Evolutionary conservation across 768 basidiomycete genomes (phyloP).

Genomic region (Galerina sulciceps): DNA sequence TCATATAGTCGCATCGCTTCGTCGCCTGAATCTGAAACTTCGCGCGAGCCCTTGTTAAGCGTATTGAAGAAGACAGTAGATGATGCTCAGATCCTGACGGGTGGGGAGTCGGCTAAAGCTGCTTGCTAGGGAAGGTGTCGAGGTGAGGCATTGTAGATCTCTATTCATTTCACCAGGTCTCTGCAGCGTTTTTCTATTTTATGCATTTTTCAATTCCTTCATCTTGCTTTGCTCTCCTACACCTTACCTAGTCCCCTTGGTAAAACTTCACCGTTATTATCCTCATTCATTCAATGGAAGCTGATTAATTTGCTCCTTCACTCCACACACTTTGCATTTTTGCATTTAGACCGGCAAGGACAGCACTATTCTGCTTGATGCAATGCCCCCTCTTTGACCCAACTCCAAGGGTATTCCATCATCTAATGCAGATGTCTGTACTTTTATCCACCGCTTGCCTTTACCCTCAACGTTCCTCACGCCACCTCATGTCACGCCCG

Average conservation of each 20-base stretch:
- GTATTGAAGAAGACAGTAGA: slow-evolving; percentile 26
- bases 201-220: slow-evolving; percentile 10
- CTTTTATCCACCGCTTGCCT: neutral
- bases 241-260: neutral
- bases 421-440: neutral
- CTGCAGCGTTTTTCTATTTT: slow-evolving; percentile 8
- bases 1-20: slow-evolving; percentile 49
- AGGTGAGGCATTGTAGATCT: slow-evolving; percentile 17
- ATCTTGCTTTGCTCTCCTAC: neutral
- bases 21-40: slow-evolving; percentile 43
- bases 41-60: slow-evolving; percentile 42
- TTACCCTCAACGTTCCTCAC: neutral
- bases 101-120: slow-evolving; percentile 15
- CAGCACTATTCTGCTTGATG: neutral
- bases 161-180: slow-evolving; percentile 7
- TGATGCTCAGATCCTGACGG: slow-evolving; percentile 10
- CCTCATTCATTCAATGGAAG: slow-evolving; percentile 1
- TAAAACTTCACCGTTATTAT: neutral
- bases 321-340: neutral
- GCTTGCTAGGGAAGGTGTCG: slow-evolving; percentile 20
- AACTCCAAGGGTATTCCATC: neutral
- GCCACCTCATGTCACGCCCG: neutral
- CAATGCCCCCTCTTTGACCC: neutral
- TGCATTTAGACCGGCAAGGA: neutral
- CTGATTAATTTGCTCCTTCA: neutral